Evolutionary conservation across 352 stramenopile genomes (phyloP).

Genomic region (Globisporangium cystogenes): DNA sequence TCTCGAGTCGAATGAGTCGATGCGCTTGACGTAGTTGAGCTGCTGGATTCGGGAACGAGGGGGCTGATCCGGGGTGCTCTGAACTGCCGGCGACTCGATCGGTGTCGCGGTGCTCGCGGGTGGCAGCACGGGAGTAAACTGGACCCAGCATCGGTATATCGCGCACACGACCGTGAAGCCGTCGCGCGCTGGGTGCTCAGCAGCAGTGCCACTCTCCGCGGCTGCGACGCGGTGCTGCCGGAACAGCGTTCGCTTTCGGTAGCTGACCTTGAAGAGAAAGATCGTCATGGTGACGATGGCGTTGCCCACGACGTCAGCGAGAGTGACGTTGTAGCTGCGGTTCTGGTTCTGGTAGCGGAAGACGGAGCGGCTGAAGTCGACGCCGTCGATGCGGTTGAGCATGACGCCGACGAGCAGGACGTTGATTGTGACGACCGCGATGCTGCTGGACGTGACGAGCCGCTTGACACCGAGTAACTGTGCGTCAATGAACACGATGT

Average conservation of each 20-base stretch:
- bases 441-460: slow-evolving; percentile 3
- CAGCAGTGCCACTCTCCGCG: background rate
- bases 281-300: slow-evolving; percentile 19
- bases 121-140: background rate
- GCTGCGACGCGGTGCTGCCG: background rate
- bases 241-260: slow-evolving; percentile 15
- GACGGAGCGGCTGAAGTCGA: slow-evolving; percentile 6
- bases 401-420: slow-evolving; percentile 20
- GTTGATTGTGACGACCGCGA: slow-evolving; percentile 11
- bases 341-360: slow-evolving; percentile 15
- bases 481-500: slow-evolving; percentile 24
- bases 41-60: slow-evolving; percentile 1
- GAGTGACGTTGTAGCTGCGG: slow-evolving; percentile 11
- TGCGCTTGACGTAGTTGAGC: slow-evolving; percentile 6
- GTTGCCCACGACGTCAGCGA: slow-evolving; percentile 21
- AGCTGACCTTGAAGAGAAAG: slow-evolving; percentile 21
- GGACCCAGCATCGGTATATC: slow-evolving; percentile 11
- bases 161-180: slow-evolving; percentile 14
- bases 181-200: too few species aligned
- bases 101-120: background rate
- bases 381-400: slow-evolving; percentile 14
- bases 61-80: too few species aligned
- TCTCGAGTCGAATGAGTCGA: background rate
- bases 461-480: slow-evolving; percentile 19
- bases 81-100: background rate